Conservation (phyloP, 192 early-diverging fungal genomes). For the Coemansia sp. region DNA sequence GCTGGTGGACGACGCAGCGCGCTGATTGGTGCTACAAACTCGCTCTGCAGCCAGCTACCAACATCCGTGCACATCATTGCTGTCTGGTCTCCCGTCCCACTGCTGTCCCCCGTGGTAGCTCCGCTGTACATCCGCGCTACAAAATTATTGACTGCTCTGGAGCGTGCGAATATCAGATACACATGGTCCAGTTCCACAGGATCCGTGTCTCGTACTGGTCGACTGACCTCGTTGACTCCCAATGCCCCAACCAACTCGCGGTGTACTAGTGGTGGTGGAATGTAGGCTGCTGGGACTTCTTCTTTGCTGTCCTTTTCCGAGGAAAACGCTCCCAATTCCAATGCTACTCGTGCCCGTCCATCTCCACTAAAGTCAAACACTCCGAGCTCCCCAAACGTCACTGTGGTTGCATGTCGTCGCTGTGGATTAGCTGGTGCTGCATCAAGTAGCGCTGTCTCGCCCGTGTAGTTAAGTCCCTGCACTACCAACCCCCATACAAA, state of each 20-base stretch:
- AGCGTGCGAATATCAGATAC: slow-evolving; percentile 45
- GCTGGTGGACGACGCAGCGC: slow-evolving; percentile 20
- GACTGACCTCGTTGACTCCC: slow-evolving; percentile 8
- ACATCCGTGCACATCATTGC: slow-evolving; percentile 34
- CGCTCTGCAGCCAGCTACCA: slow-evolving; percentile 42
- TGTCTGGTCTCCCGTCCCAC: slow-evolving; percentile 8
- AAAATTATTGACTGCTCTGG: slow-evolving; percentile 46
- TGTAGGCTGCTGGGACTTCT: background rate
- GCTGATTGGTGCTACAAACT: slow-evolving; percentile 41
- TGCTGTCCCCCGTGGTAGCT: background rate
- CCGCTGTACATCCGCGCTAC: slow-evolving; percentile 35
- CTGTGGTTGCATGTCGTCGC: slow-evolving; percentile 31
- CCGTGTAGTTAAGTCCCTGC: slow-evolving; percentile 38
- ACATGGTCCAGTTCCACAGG: slow-evolving; percentile 45
- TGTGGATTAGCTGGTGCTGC: slow-evolving; percentile 33
- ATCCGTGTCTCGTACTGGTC: slow-evolving; percentile 30
- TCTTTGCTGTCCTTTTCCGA: slow-evolving; percentile 36
- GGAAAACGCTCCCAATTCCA: slow-evolving; percentile 43
- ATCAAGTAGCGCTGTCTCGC: slow-evolving; percentile 45
- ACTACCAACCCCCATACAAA: no score
- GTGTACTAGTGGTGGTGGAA: background rate
- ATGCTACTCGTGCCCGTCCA: slow-evolving; percentile 40
- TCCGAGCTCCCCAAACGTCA: slow-evolving; percentile 47
- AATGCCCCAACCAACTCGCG: slow-evolving; percentile 8
- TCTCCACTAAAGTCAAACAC: slow-evolving; percentile 50